Evolutionary conservation across 345 rosid genomes (phyloP), one percentile per base, ranked within the genome.

Genomic region (Combretum micranthum): DNA sequence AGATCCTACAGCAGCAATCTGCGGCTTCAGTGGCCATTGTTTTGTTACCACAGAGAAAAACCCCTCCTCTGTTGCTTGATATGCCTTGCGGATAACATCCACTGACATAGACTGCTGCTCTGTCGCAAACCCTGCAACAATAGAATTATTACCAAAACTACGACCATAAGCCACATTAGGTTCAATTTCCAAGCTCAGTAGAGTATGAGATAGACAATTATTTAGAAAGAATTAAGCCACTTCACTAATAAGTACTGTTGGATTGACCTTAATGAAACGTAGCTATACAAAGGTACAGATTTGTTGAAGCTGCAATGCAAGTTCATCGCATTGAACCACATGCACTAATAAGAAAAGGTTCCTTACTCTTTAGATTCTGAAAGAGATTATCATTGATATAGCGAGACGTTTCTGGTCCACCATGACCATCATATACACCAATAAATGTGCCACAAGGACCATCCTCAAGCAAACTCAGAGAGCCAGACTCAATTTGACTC

Each of bases 1-100:
- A 43, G 83, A 75, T 45, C 83, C 83, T 14, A 78, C 83, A 13
- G 83, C 77, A 44, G 83, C 83, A 39, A 78, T 75, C 60, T 78
- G 83, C 13, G 83, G 83, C 5, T 69, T 78, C 66, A 17, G 44
- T 8, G 75, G 71, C 83, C 83, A 78, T 49, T 68, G 76, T 55
- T 62, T 67, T n/a, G 80, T 60, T 19, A 78, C 83, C 19, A 67
- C 62, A 26, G 83, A 72, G 22, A 69, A 65, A 59, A 78, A 78
- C 15, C 80, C 83, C 15, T 78, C 83, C 63, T 78, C 83, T 11
- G 83, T 78, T 42, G 83, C 83, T 61, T 75, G 80, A 64, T 55
- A 75, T 66, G 83, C 77, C 72, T 74, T 72, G 6, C 62, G 47
- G 66, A 78, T 78, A 14, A 78, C 83, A 63, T 78, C 83, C n/a